phyloP scores from a whole-genome alignment of 306 rosid species.

The Acacia melanoxylon region DNA sequence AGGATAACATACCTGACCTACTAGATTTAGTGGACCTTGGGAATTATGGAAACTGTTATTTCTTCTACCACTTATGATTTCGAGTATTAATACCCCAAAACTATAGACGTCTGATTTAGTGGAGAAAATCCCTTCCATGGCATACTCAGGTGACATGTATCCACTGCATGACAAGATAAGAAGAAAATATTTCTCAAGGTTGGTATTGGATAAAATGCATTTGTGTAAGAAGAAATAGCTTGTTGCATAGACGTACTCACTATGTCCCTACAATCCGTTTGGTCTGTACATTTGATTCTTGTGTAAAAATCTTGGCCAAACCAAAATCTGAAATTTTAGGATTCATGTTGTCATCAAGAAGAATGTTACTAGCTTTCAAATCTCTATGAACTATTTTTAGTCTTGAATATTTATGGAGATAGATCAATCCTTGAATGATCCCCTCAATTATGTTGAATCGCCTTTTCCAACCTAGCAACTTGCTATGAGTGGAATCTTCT shows the following conservation, averaged over 20 bases:
- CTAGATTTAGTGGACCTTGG: not conserved
- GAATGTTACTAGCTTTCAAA: not conserved
- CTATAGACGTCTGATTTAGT: conserved; percentile 24
- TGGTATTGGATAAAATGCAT: not conserved
- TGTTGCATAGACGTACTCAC: conserved; percentile 11
- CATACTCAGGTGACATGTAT: conserved; percentile 12
- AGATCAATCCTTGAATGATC: not conserved
- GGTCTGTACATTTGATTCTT: conserved; percentile 22
- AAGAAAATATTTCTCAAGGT: not conserved
- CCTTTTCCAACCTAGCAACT: not conserved
- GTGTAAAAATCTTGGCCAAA: conserved; percentile 10
- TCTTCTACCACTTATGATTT: not conserved
- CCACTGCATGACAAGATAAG: conserved; percentile 15
- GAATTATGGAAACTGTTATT: conserved; percentile 20
- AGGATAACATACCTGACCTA: not conserved
- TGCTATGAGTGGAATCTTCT: not conserved
- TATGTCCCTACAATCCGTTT: conserved; percentile 31
- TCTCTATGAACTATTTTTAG: not conserved
- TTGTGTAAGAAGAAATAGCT: not conserved
- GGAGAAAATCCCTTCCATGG: conserved; percentile 31
- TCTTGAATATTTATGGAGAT: not conserved
- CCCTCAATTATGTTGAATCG: not conserved
- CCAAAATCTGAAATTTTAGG: not conserved
- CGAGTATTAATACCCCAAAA: conserved; percentile 35
- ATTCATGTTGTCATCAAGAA: not conserved